These are phyloP conservation scores for Pichia sp. DNA, from an alignment of 1,139 yeast species.

Conservation along the genomic window DNA sequence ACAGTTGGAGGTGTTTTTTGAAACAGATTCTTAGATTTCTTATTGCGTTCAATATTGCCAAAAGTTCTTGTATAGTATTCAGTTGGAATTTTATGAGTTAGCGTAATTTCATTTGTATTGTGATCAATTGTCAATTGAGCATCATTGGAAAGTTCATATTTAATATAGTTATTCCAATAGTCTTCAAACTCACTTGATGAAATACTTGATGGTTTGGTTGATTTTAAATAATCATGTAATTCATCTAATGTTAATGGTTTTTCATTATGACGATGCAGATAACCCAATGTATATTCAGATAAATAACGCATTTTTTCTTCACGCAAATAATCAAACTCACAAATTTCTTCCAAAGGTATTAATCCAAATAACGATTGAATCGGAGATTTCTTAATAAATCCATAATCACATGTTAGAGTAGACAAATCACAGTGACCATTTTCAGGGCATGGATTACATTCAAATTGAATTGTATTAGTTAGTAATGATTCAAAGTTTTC, in stretches of 20 bases:
- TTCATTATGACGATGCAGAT: constrained; percentile 67
- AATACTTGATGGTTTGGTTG: constrained; percentile 40
- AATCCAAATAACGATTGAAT: constrained; percentile 51
- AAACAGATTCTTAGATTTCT: constrained; percentile 18
- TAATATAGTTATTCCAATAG: constrained; percentile 68
- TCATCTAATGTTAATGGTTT: constrained; percentile 50
- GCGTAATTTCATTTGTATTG: constrained; percentile 20
- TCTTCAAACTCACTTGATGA: constrained; percentile 63
- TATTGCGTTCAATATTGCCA: constrained; percentile 18
- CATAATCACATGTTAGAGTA: constrained; percentile 64
- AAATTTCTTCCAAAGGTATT: constrained; percentile 57
- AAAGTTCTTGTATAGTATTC: constrained; percentile 22
- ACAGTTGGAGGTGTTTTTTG: constrained; percentile 15
- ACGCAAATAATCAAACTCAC: constrained; percentile 74
- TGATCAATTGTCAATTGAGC: constrained; percentile 50
- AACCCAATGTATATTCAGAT: constrained; percentile 59
- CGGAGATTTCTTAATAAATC: constrained; percentile 51
- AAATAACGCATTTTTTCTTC: constrained; percentile 64
- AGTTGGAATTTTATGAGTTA: constrained; percentile 23
- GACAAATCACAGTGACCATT: constrained; percentile 70
- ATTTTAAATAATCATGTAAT: constrained; percentile 52
- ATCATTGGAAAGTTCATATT: constrained; percentile 35
- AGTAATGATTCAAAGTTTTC: constrained; percentile 17
- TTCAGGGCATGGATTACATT: constrained; percentile 71
- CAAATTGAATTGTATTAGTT: constrained; percentile 40